These are phyloP conservation scores for Colletotrichum tamarilloi DNA, from an alignment of 2,329 filamentous ascomycete species.

Conservation along the genomic window DNA sequence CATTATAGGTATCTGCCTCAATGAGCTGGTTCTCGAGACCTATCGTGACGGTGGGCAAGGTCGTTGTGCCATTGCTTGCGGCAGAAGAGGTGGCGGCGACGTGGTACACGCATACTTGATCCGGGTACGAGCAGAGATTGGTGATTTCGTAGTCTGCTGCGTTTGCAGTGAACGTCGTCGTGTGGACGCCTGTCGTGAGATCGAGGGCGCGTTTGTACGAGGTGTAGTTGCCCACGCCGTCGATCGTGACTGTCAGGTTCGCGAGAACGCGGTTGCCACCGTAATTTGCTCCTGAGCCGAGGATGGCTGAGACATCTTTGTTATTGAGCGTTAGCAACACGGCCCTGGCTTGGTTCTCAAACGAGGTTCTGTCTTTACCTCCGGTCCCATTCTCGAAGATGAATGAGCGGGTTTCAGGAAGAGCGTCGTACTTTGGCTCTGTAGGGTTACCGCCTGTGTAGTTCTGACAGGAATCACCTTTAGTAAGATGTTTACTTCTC, in stretches of 20 bases:
- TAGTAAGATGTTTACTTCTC: not conserved
- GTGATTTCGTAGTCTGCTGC: constrained; percentile 43
- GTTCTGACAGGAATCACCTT: constrained; percentile 38
- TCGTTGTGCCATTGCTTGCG: not conserved
- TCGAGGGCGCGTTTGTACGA: constrained; percentile 56
- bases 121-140: constrained; percentile 53
- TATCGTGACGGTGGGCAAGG: constrained; percentile 53
- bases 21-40: constrained; percentile 54
- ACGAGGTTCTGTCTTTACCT: constrained; percentile 40
- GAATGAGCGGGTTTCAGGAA: constrained; percentile 55
- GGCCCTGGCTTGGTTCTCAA: accelerated
- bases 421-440: constrained; percentile 44
- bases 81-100: constrained; percentile 33
- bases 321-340: not conserved
- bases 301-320: constrained; percentile 48
- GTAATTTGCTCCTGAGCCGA: constrained; percentile 53
- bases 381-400: constrained; percentile 62
- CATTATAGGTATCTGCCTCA: constrained; percentile 41
- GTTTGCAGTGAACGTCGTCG: constrained; percentile 47
- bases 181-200: constrained; percentile 53
- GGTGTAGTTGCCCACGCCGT: constrained; percentile 41
- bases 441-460: constrained; percentile 61
- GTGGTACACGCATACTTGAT: constrained; percentile 47
- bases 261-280: constrained; percentile 59
- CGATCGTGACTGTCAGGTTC: constrained; percentile 55